A percentile compares a stretch with the other conserved stretches of the same genome.
phyloP scores from a whole-genome alignment of 2,329 filamentous ascomycete genomes.

The Phoma sp. region DNA sequence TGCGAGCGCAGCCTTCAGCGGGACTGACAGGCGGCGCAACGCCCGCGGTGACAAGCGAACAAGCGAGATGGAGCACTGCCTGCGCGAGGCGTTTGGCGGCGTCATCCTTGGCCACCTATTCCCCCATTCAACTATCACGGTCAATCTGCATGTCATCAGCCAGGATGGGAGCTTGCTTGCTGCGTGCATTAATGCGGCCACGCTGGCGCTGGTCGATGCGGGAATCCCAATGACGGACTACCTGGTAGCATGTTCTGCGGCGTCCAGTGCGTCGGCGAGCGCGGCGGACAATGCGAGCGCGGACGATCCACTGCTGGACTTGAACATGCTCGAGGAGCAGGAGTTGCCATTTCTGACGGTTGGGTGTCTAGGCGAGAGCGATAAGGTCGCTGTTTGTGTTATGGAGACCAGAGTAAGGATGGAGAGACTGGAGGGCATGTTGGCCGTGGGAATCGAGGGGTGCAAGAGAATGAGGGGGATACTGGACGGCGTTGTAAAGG shows the following conservation, averaged over 20 bases:
- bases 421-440: slow-evolving; percentile 83
- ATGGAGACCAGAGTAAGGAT: slow-evolving; percentile 91
- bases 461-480: slow-evolving; percentile 85
- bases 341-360: slow-evolving; percentile 90
- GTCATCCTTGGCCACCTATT: slow-evolving; percentile 87
- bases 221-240: slow-evolving; percentile 96
- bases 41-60: slow-evolving; percentile 66
- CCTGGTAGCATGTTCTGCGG: slow-evolving; percentile 85
- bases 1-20: slow-evolving; percentile 84
- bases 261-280: slow-evolving; percentile 68
- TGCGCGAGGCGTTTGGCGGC: slow-evolving; percentile 76
- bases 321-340: slow-evolving; percentile 80
- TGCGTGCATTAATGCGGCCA: slow-evolving; percentile 87
- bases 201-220: slow-evolving; percentile 89
- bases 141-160: slow-evolving; percentile 85
- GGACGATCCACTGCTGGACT: slow-evolving; percentile 78
- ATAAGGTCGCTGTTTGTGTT: slow-evolving; percentile 78
- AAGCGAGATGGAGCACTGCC: slow-evolving; percentile 78
- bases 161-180: slow-evolving; percentile 91
- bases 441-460: slow-evolving; percentile 89
- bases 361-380: slow-evolving; percentile 74
- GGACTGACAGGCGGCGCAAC: slow-evolving; percentile 77
- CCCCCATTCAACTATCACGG: slow-evolving; percentile 81
- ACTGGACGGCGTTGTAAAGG: slow-evolving; percentile 74
- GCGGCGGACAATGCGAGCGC: slow-evolving; percentile 64